Evolutionary conservation across 768 basidiomycete genomes (phyloP), one percentile per base, ranked within the genome.

Genomic region (Pulveroboletus sp.): DNA sequence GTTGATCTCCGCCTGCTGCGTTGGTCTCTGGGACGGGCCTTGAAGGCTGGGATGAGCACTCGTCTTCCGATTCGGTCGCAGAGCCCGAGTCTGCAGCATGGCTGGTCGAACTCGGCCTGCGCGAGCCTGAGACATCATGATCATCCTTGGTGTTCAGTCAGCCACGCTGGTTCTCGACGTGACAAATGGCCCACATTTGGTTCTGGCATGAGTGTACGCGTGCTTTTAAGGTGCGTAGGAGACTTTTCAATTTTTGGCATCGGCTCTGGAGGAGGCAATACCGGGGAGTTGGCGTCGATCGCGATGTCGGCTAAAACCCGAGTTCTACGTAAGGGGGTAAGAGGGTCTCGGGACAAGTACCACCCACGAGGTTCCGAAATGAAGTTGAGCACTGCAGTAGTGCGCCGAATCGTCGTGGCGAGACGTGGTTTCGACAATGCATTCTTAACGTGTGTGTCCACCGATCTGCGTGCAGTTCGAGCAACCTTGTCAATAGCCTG

Each of bases 361-460:
- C 33, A 74, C 86, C 66, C 59, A 89, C 88, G 85, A 58, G 80
- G 76, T 42, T 83, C 78, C 52, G 79, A 67, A 47, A 74, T 65
- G 68, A 82, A 85, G 66, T 86, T 85, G 61, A 86, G 79, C 59
- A 84, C 70, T 21, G 88, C 84, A 8, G 86, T 81, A 71, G 87
- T 79, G 46, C 88, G 83, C 52, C 79, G 77, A 38, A 90, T 71
- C 14, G 79, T 75, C 31, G 84, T 86, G 31, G 85, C 78, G 31
- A 83, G 63, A 48, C 83, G 80, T 32, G 87, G 85, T 60, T 78
- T 84, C 27, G 83, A 79, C 55, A 90, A 66, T 5, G 80, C 80
- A 69, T 86, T 82, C 66, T 78, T 84, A 55, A 89, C 72, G 66
- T 89, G 85, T 32, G 79, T 87, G 63, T 85, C 86, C 12, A 80